Evolutionary conservation across 495 filamentous ascomycete genomes (phyloP).

Genomic region (Penicillium ucsense): DNA sequence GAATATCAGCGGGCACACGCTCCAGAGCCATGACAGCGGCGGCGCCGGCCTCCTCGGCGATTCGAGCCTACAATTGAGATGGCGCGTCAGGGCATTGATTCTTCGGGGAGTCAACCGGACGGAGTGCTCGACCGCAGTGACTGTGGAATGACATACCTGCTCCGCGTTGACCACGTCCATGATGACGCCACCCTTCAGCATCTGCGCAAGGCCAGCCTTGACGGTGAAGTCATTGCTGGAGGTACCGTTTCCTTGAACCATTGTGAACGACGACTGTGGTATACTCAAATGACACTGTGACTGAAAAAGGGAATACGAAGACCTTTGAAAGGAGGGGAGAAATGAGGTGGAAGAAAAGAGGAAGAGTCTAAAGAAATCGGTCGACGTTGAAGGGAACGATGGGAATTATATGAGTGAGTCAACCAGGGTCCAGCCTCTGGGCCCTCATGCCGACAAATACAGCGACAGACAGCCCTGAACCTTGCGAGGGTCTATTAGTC

Average conservation of each 20-base stretch:
- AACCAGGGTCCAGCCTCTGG: conserved; percentile 2
- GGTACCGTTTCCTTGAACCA: conserved; percentile 28
- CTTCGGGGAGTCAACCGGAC: too few species aligned
- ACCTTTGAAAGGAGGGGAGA: background rate
- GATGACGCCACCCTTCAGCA: conserved; percentile 98
- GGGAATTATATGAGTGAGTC: conserved; percentile 9
- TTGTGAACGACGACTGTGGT: conserved; percentile 29
- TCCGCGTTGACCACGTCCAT: conserved; percentile 97
- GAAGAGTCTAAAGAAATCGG: background rate
- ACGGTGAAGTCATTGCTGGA: conserved; percentile 51
- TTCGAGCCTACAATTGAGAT: conserved; percentile 52
- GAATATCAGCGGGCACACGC: conserved; percentile 95
- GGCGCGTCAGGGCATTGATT: too few species aligned
- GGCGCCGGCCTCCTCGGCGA: conserved; percentile 94
- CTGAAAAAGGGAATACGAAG: background rate
- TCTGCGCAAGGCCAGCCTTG: conserved; percentile 91
- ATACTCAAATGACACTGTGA: conserved; percentile 1
- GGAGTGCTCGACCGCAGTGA: background rate
- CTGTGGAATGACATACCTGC: conserved; percentile 45
- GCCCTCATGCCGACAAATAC: too few species aligned
- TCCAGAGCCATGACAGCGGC: conserved; percentile 97
- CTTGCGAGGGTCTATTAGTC: too few species aligned
- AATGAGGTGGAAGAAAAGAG: background rate
- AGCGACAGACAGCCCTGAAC: too few species aligned
- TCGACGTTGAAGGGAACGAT: background rate